These are phyloP conservation scores for Eutrema heterophyllum DNA, from an alignment of 345 rosid species.

Conservation along the genomic window DNA sequence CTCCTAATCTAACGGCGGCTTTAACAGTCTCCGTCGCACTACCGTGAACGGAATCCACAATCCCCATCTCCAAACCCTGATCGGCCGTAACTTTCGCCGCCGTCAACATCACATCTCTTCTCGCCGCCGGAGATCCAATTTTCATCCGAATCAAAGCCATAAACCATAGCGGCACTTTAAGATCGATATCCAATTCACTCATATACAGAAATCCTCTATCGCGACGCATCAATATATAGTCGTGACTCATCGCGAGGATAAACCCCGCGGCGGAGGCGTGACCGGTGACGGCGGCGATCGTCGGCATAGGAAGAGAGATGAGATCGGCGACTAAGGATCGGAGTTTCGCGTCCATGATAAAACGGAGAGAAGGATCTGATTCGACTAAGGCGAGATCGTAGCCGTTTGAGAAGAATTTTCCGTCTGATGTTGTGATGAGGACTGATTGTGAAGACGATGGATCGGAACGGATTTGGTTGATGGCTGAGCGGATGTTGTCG, in stretches of 20 bases:
- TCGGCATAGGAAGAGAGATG: constrained; percentile 62
- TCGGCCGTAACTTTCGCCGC: constrained; percentile 51
- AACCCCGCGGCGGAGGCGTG: constrained; percentile 76
- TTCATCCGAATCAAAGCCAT: constrained; percentile 35
- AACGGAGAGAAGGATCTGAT: constrained; percentile 26
- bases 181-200: constrained; percentile 65
- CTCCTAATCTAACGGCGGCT: constrained; percentile 47
- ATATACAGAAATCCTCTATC: constrained; percentile 70
- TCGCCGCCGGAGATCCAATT: constrained; percentile 37
- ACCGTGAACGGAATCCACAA: constrained; percentile 47
- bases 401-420: constrained; percentile 88
- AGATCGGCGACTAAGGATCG: constrained; percentile 44
- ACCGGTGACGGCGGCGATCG: constrained; percentile 60
- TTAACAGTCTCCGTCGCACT: constrained; percentile 44
- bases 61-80: constrained; percentile 41
- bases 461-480: constrained; percentile 38
- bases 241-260: constrained; percentile 56
- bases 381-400: constrained; percentile 58
- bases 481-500: constrained; percentile 38
- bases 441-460: constrained; percentile 41
- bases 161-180: constrained; percentile 42
- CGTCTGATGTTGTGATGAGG: constrained; percentile 62
- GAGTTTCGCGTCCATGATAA: constrained; percentile 37
- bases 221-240: constrained; percentile 55
- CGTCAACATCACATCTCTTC: constrained; percentile 43